Conservation (phyloP, 805 yeast species). For the Starmerella khaoyaiensis region DNA sequence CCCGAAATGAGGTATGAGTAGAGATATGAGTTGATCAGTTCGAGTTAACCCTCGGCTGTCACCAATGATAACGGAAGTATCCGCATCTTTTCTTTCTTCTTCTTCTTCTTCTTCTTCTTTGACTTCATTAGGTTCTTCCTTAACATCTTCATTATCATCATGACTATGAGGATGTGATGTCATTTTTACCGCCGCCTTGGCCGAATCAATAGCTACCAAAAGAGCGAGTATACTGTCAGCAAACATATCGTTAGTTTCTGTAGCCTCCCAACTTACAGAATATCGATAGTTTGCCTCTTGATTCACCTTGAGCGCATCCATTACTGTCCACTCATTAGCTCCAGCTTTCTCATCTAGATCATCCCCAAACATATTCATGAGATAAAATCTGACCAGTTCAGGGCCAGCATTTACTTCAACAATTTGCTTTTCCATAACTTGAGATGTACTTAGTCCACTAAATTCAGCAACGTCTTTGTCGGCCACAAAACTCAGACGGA, state of each 20-base stretch:
- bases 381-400: conserved; percentile 73
- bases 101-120: conserved; percentile 16
- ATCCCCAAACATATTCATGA: conserved; percentile 90
- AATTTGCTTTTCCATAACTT: conserved; percentile 69
- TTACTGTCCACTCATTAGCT: conserved; percentile 34
- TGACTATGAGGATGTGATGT: conserved; percentile 40
- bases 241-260: conserved; percentile 75
- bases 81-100: conserved; percentile 16
- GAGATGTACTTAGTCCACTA: conserved; percentile 73
- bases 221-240: conserved; percentile 93
- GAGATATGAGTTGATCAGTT: conserved; percentile 42
- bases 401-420: conserved; percentile 69
- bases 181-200: conserved; percentile 87
- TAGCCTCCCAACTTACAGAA: conserved; percentile 82
- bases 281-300: conserved; percentile 37
- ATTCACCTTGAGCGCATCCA: conserved; percentile 48
- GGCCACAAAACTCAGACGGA: conserved; percentile 70
- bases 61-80: conserved; percentile 5
- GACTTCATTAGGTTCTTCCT: not conserved
- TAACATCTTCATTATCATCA: conserved; percentile 24
- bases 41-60: conserved; percentile 24
- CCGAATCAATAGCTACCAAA: conserved; percentile 77
- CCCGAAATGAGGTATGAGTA: conserved; percentile 81
- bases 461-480: conserved; percentile 81
- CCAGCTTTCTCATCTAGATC: conserved; percentile 34